Percentiles rank a stretch among this genome's conserved stretches.
Evolutionary conservation across 306 rosid species (phyloP).

Genomic region (Pyrus pyrifolia): DNA sequence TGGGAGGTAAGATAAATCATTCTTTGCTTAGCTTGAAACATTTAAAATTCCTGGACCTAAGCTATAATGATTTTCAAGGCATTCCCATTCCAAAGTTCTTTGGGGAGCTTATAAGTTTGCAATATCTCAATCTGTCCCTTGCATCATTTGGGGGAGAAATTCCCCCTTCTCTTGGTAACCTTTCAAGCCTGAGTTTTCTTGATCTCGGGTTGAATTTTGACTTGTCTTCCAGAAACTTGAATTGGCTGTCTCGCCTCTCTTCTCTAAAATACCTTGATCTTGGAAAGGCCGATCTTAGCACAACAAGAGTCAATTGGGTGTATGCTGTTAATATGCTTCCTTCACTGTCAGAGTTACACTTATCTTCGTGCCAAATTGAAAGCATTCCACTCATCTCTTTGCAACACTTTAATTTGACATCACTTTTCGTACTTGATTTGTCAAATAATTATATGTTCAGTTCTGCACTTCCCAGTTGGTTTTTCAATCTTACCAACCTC

Average conservation of each 20-base stretch:
- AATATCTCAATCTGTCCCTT: slow-evolving; percentile 26
- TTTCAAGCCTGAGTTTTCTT: slow-evolving; percentile 7
- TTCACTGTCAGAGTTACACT: neutral
- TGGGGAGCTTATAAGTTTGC: slow-evolving; percentile 22
- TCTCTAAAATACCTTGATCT: slow-evolving; percentile 28
- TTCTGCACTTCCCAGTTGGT: neutral
- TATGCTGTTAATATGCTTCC: neutral
- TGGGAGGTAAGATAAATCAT: slow-evolving; percentile 19
- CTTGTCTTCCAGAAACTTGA: neutral
- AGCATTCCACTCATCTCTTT: neutral
- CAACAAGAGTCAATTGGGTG: neutral
- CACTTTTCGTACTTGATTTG: neutral
- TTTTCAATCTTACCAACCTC: neutral
- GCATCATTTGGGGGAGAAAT: slow-evolving; percentile 14
- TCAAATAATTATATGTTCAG: fast-evolving
- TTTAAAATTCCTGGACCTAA: slow-evolving; percentile 26
- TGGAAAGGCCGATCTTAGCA: slow-evolving; percentile 13
- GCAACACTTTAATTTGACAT: neutral
- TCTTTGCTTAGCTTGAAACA: slow-evolving; percentile 23
- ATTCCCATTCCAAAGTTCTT: slow-evolving; percentile 23
- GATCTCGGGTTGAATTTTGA: neutral
- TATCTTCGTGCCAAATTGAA: fast-evolving
- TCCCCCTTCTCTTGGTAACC: neutral
- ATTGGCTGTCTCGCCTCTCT: slow-evolving; percentile 23
- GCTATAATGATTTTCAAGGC: slow-evolving; percentile 26